A percentile compares a stretch with the other conserved stretches of the same genome.
These are phyloP conservation scores for Mycena polygramma DNA, from an alignment of 768 basidiomycete genomes.

Conservation along the genomic window DNA sequence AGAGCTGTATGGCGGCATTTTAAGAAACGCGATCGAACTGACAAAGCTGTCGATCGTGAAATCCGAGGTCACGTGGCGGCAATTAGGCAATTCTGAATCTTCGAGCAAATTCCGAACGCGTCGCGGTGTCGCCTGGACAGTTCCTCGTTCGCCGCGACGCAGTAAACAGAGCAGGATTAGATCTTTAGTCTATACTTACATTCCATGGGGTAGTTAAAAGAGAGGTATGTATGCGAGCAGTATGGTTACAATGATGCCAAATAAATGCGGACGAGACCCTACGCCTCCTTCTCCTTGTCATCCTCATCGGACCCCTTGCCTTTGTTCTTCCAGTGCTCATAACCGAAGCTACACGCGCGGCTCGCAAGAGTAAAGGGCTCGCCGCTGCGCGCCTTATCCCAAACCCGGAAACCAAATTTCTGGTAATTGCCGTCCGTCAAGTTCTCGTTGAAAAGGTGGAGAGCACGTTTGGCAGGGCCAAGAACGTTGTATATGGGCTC, in stretches of 20 bases:
- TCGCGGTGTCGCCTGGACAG: no score
- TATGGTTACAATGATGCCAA: constrained; percentile 25
- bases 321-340: constrained; percentile 62
- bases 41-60: constrained; percentile 14
- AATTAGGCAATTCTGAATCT: not conserved
- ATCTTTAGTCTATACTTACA: no score
- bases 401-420: constrained; percentile 68
- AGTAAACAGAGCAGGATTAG: no score
- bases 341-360: constrained; percentile 54
- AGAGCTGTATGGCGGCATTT: constrained; percentile 3
- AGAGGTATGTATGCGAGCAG: constrained; percentile 3
- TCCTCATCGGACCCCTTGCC: constrained; percentile 56
- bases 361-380: constrained; percentile 69
- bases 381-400: constrained; percentile 73
- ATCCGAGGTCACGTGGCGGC: constrained; percentile 6
- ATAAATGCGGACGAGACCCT: not conserved
- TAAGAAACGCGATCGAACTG: constrained; percentile 14
- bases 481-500: constrained; percentile 68
- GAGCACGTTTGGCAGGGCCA: constrained; percentile 65
- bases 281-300: constrained; percentile 43
- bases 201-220: not conserved
- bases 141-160: no score
- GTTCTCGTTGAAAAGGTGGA: constrained; percentile 66
- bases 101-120: not conserved
- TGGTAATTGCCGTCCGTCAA: constrained; percentile 69